These are phyloP conservation scores for Solanum hybrid DNA, from an alignment of 305 asterid genomes.

Conservation along the genomic window DNA sequence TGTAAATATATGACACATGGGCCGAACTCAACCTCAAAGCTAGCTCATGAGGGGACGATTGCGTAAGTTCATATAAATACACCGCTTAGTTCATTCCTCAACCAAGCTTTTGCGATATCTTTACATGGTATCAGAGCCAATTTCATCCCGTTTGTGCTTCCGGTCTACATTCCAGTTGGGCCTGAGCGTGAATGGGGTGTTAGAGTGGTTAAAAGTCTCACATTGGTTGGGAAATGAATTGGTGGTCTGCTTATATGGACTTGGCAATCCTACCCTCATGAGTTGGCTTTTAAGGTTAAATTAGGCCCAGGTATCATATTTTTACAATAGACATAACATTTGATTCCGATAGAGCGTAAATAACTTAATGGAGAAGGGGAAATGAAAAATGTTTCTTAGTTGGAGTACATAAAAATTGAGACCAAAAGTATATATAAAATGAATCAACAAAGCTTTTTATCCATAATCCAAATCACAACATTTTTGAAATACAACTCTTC, in stretches of 20 bases:
- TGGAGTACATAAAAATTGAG: neutral
- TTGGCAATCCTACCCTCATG: neutral
- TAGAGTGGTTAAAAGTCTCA: neutral
- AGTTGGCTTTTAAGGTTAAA: neutral
- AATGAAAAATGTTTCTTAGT: neutral
- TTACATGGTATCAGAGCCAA: neutral
- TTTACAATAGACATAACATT: too few relatives aligned
- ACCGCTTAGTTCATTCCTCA: neutral
- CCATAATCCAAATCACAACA: slow-evolving; percentile 7
- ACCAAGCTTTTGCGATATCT: neutral
- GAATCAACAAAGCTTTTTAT: neutral
- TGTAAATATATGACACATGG: too few relatives aligned
- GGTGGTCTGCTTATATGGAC: neutral
- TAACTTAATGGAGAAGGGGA: neutral
- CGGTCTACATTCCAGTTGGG: neutral
- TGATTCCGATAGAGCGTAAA: neutral
- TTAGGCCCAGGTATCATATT: too few relatives aligned
- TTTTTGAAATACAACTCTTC: slow-evolving; percentile 25
- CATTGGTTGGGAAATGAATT: neutral
- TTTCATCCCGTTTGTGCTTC: neutral
- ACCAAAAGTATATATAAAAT: neutral
- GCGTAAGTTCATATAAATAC: neutral
- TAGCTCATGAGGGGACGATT: neutral
- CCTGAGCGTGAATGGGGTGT: neutral
- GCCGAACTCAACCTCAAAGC: neutral